Evolutionary conservation across 805 yeast genomes (phyloP).

Genomic region (Ogataea chonburiensis): DNA sequence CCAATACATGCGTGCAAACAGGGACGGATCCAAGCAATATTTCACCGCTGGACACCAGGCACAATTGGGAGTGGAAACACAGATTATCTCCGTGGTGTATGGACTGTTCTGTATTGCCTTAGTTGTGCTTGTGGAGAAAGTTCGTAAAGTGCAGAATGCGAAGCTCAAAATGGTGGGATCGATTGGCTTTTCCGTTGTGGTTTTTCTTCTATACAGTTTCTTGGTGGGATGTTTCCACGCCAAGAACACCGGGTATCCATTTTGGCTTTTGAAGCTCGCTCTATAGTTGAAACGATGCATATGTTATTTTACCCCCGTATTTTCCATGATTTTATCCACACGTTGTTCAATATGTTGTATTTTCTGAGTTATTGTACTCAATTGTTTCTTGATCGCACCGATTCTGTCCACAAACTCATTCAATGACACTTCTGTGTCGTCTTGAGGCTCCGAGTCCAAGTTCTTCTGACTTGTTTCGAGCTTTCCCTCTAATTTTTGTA

Average conservation of each 20-base stretch:
- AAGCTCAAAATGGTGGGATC: conserved; percentile 51
- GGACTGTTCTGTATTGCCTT: conserved; percentile 63
- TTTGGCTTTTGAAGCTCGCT: conserved; percentile 39
- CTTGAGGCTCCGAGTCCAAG: conserved; percentile 8
- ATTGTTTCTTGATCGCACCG: conserved; percentile 22
- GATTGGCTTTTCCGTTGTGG: conserved; percentile 39
- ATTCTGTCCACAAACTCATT: conserved; percentile 28
- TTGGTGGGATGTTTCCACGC: conserved; percentile 63
- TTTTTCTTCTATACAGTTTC: conserved; percentile 61
- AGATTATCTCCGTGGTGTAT: conserved; percentile 71
- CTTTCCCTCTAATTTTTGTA: conserved; percentile 40
- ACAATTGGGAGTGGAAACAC: conserved; percentile 89
- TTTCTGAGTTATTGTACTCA: conserved; percentile 26
- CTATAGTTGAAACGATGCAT: conserved; percentile 10
- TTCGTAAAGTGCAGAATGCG: conserved; percentile 47
- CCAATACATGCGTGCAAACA: conserved; percentile 53
- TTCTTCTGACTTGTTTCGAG: conserved; percentile 24
- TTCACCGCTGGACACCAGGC: conserved; percentile 60
- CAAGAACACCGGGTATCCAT: conserved; percentile 81
- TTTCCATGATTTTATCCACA: conserved; percentile 29
- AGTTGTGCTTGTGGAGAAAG: conserved; percentile 56
- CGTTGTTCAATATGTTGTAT: conserved; percentile 39
- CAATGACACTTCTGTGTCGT: conserved; percentile 9
- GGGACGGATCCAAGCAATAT: conserved; percentile 39
- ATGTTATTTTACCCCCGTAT: conserved; percentile 12